Evolutionary conservation across 345 rosid genomes (phyloP).

Genomic region (Linum tenue): DNA sequence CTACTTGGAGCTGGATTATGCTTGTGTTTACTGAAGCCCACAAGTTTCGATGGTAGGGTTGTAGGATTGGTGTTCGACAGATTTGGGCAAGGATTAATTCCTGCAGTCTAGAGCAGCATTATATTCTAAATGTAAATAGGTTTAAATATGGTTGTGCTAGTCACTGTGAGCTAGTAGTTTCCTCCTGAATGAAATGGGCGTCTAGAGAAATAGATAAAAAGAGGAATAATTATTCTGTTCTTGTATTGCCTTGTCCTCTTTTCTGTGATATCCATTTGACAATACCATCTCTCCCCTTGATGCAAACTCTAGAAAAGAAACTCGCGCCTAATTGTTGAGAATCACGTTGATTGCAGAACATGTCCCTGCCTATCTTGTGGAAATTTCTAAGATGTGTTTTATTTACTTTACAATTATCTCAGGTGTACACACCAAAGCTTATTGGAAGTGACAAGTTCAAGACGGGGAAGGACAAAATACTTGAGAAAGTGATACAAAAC

Average conservation of each 20-base stretch:
- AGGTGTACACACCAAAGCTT: conserved; percentile 44
- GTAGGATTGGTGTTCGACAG: neutral
- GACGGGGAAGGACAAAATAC: conserved; percentile 54
- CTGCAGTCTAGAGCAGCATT: neutral
- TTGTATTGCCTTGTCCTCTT: no score
- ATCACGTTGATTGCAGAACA: neutral
- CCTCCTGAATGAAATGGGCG: neutral
- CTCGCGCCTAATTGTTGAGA: neutral
- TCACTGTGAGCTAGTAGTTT: neutral
- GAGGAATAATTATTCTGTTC: neutral
- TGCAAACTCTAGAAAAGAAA: neutral
- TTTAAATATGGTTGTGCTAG: no score
- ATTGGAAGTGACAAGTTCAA: conserved; percentile 69
- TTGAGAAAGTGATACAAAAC: conserved; percentile 29
- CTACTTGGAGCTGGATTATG: neutral
- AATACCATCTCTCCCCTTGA: neutral
- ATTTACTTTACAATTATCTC: conserved; percentile 16
- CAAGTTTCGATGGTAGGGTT: neutral
- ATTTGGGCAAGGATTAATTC: neutral
- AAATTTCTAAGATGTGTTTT: conserved; percentile 1
- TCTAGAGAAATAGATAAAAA: neutral
- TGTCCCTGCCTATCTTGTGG: neutral
- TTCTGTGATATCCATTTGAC: neutral
- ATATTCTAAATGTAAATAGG: no score
- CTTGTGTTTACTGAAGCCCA: neutral